phyloP scores from a whole-genome alignment of 768 basidiomycete genomes.

The Rhodotorula graminis region DNA sequence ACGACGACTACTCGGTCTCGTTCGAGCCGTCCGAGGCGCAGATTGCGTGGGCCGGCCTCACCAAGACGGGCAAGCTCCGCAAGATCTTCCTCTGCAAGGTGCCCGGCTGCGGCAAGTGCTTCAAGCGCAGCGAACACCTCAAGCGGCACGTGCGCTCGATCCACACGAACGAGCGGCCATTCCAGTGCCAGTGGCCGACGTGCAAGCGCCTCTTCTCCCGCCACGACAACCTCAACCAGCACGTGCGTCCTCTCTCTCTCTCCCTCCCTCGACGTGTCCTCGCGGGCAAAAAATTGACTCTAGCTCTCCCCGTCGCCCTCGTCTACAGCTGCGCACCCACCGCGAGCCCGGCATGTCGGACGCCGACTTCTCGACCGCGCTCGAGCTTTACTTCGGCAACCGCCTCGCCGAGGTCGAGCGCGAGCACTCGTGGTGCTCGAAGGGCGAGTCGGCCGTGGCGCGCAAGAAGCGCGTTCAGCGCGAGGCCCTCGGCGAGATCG shows the following conservation, averaged over 20 bases:
- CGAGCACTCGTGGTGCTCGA: background rate
- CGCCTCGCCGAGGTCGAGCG: background rate
- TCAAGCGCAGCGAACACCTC: constrained; percentile 80
- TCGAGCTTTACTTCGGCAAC: constrained; percentile 18
- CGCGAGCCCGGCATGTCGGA: constrained; percentile 9
- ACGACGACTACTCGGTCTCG: constrained; percentile 7
- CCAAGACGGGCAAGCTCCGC: constrained; percentile 37
- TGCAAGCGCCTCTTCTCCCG: constrained; percentile 73
- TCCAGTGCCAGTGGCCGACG: constrained; percentile 61
- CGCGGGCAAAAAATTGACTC: too few species aligned
- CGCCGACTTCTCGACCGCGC: constrained; percentile 15
- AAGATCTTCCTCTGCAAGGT: constrained; percentile 49
- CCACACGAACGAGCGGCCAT: constrained; percentile 86
- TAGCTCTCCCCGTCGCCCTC: background rate
- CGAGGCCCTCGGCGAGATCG: too few species aligned
- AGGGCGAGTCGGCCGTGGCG: too few species aligned
- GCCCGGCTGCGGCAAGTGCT: constrained; percentile 78
- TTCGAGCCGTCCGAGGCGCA: constrained; percentile 20
- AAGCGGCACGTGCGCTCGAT: constrained; percentile 84
- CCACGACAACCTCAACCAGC: constrained; percentile 74
- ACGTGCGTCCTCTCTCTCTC: constrained; percentile 43
- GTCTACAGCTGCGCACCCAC: constrained; percentile 31
- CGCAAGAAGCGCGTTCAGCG: too few species aligned
- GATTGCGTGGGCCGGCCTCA: constrained; percentile 27
- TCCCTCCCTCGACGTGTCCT: too few species aligned